A percentile compares a stretch with the other conserved stretches of the same genome.
Conservation (phyloP, 257 asterid species). For the Avicennia marina region DNA sequence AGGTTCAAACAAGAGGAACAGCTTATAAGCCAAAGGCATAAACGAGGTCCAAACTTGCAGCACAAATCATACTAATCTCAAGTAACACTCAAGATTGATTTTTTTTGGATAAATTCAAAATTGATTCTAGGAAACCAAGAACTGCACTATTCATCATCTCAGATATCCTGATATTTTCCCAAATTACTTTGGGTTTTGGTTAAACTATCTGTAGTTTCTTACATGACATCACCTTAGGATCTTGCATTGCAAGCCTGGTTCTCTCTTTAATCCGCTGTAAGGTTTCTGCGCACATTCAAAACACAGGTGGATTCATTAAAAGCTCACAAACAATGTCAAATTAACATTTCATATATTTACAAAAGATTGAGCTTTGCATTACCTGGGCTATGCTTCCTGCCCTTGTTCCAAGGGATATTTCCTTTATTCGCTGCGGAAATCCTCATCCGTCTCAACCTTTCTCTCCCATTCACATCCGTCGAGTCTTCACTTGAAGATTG, state of each 20-base stretch:
- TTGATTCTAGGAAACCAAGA: too few species aligned
- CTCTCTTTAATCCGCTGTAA: slow-evolving; percentile 70
- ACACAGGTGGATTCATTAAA: slow-evolving; percentile 10
- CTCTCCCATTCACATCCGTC: slow-evolving; percentile 53
- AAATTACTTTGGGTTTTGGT: slow-evolving; percentile 1
- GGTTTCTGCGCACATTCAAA: slow-evolving; percentile 61
- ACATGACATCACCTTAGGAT: slow-evolving; percentile 99
- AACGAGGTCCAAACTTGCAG: not conserved
- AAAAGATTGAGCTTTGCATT: not conserved
- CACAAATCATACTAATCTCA: not conserved
- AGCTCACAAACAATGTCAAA: not conserved
- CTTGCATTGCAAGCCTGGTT: slow-evolving; percentile 93
- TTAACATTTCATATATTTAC: not conserved
- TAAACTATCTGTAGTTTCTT: slow-evolving; percentile 34
- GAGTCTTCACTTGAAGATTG: slow-evolving; percentile 44
- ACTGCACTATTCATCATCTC: not conserved
- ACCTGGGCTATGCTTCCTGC: slow-evolving; percentile 93
- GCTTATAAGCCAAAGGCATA: not conserved
- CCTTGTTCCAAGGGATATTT: slow-evolving; percentile 93
- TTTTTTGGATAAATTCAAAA: too few species aligned
- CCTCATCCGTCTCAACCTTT: slow-evolving; percentile 82
- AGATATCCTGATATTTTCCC: slow-evolving; percentile 11
- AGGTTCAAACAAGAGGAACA: not conserved
- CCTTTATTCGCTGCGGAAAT: slow-evolving; percentile 95
- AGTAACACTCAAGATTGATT: not conserved